Evolutionary conservation across 2,329 filamentous ascomycete species (phyloP).

Genomic region (Beauveria pseudobassiana): DNA sequence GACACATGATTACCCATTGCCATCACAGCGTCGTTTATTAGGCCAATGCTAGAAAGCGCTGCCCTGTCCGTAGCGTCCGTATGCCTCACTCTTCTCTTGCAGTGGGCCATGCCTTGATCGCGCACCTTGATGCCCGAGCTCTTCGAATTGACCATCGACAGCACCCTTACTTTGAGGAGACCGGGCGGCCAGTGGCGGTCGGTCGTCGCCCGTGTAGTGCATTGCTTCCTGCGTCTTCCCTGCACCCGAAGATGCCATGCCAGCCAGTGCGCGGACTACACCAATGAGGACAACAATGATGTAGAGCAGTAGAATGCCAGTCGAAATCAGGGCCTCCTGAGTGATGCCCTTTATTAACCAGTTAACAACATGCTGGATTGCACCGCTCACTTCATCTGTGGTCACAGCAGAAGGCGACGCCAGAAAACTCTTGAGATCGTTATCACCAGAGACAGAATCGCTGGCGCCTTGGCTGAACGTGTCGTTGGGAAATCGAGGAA

Average conservation of each 20-base stretch:
- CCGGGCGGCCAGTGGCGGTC: conserved; percentile 21
- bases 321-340: conserved; percentile 74
- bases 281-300: conserved; percentile 70
- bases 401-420: conserved; percentile 66
- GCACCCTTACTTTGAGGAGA: conserved; percentile 16
- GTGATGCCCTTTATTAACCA: conserved; percentile 61
- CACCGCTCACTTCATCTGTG: conserved; percentile 72
- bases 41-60: not conserved
- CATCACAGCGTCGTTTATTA: not conserved
- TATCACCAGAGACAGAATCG: conserved; percentile 49
- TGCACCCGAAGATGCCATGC: conserved; percentile 54
- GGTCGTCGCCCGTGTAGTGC: conserved; percentile 26
- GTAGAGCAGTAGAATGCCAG: conserved; percentile 67
- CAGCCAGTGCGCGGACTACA: conserved; percentile 55
- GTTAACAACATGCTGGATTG: conserved; percentile 61
- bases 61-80: conserved; percentile 25
- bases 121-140: conserved; percentile 22
- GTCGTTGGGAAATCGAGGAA: conserved; percentile 71
- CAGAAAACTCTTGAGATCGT: conserved; percentile 62
- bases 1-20: not conserved
- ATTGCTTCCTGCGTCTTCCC: conserved; percentile 45
- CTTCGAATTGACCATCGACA: conserved; percentile 15
- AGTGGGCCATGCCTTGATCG: conserved; percentile 19
- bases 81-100: conserved; percentile 28
- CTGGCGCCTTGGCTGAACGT: conserved; percentile 76